Percentiles rank a stretch among this genome's conserved stretches.
Evolutionary conservation across 2,329 filamentous ascomycete genomes (phyloP).

Genomic region (Colletotrichum incanum): DNA sequence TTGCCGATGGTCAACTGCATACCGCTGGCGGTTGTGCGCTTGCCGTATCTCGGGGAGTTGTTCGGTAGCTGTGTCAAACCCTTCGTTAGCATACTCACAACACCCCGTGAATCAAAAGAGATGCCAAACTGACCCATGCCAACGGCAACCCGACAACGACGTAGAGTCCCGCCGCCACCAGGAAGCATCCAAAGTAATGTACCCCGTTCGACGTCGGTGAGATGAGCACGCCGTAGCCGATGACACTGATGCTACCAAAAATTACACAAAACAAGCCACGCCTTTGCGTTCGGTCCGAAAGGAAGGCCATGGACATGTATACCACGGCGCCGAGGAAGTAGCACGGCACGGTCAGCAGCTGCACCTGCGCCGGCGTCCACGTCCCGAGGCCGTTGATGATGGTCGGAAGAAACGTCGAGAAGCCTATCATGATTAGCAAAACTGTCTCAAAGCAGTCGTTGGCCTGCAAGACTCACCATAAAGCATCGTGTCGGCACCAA

Average conservation of each 20-base stretch:
- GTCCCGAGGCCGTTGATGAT: constrained; percentile 73
- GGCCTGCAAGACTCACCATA: constrained; percentile 64
- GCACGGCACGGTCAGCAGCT: constrained; percentile 76
- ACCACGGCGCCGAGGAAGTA: constrained; percentile 77
- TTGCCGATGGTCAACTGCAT: constrained; percentile 82
- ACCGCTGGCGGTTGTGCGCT: constrained; percentile 80
- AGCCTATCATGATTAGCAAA: constrained; percentile 55
- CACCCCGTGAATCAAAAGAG: no score
- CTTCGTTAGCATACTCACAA: neutral
- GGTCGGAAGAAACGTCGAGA: constrained; percentile 75
- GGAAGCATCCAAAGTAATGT: constrained; percentile 70
- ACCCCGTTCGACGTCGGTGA: constrained; percentile 63
- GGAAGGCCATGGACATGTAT: constrained; percentile 76
- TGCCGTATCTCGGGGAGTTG: constrained; percentile 82
- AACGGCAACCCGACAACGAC: constrained; percentile 69
- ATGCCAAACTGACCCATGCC: constrained; percentile 62
- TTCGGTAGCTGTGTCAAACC: constrained; percentile 58
- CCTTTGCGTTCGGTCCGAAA: constrained; percentile 76
- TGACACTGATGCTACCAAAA: constrained; percentile 67
- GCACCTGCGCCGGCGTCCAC: constrained; percentile 68
- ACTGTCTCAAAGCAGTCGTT: no score
- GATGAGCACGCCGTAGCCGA: constrained; percentile 72
- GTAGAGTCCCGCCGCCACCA: constrained; percentile 83
- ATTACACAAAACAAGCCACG: constrained; percentile 68
- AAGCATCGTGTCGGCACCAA: constrained; percentile 82